Percentiles rank a stretch among this genome's conserved stretches.
Evolutionary conservation across 2,329 filamentous ascomycete genomes (phyloP).

Genomic region (Botryosphaeria dothidea): DNA sequence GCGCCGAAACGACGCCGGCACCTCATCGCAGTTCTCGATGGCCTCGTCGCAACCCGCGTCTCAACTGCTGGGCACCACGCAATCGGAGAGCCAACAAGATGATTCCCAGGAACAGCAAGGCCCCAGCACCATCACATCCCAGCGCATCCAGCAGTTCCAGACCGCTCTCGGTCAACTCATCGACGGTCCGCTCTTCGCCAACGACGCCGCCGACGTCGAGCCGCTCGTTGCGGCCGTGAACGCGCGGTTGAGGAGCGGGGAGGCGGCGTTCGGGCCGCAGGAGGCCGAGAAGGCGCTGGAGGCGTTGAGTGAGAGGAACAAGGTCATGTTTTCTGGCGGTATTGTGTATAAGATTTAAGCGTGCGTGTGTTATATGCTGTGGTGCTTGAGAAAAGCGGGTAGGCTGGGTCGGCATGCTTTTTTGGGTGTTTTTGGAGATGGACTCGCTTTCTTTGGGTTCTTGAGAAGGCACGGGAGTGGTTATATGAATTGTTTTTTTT

Average conservation of each 20-base stretch:
- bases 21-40: constrained; percentile 65
- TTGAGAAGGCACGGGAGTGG: too few relatives aligned
- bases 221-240: constrained; percentile 81
- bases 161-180: constrained; percentile 80
- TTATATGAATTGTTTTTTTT: too few relatives aligned
- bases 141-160: constrained; percentile 74
- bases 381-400: too few relatives aligned
- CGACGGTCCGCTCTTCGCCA: constrained; percentile 78
- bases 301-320: constrained; percentile 78
- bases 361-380: too few relatives aligned
- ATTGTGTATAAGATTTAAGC: constrained; percentile 51
- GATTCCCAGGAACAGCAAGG: constrained; percentile 26
- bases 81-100: neutral
- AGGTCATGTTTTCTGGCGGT: constrained; percentile 71
- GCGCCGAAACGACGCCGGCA: constrained; percentile 33
- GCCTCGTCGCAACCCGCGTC: constrained; percentile 80
- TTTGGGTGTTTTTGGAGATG: too few relatives aligned
- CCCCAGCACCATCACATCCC: constrained; percentile 51
- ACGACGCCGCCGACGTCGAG: constrained; percentile 77
- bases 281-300: constrained; percentile 79
- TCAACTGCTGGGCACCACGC: constrained; percentile 54
- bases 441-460: too few relatives aligned
- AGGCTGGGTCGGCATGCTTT: too few relatives aligned
- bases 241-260: constrained; percentile 59
- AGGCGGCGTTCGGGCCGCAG: constrained; percentile 62